Percentiles rank a stretch among this genome's conserved stretches.
Conservation (phyloP, 805 yeast species). For the Hanseniaspora vineae region DNA sequence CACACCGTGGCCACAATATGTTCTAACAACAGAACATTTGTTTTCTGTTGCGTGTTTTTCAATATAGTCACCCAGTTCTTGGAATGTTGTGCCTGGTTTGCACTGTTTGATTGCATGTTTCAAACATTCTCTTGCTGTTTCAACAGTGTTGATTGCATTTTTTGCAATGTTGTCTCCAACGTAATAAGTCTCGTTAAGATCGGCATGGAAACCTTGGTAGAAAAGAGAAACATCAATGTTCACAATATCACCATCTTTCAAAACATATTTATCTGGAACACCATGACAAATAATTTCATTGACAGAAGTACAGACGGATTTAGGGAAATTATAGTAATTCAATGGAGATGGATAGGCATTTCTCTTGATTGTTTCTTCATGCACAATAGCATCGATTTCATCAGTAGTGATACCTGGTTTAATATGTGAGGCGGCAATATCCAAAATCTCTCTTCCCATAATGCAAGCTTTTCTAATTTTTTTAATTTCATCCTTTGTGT, state of each 20-base stretch:
- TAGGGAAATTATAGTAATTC: slow-evolving; percentile 89
- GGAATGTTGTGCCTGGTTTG: slow-evolving; percentile 84
- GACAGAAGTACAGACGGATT: slow-evolving; percentile 82
- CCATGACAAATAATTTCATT: slow-evolving; percentile 97
- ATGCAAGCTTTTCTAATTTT: slow-evolving; percentile 64
- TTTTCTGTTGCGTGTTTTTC: slow-evolving; percentile 74
- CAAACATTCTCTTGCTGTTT: slow-evolving; percentile 78
- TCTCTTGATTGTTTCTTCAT: slow-evolving; percentile 77
- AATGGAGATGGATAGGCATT: slow-evolving; percentile 90
- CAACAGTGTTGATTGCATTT: slow-evolving; percentile 73
- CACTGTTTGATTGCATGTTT: slow-evolving; percentile 73
- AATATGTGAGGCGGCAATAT: slow-evolving; percentile 70
- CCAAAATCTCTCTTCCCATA: slow-evolving; percentile 79
- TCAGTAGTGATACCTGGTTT: slow-evolving; percentile 90
- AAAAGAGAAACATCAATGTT: slow-evolving; percentile 81
- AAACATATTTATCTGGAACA: slow-evolving; percentile 78
- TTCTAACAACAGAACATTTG: slow-evolving; percentile 74
- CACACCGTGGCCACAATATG: slow-evolving; percentile 91
- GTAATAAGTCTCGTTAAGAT: slow-evolving; percentile 91
- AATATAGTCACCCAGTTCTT: slow-evolving; percentile 76
- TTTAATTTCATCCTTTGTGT: slow-evolving; percentile 55
- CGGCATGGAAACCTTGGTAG: slow-evolving; percentile 85
- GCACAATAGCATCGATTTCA: slow-evolving; percentile 75
- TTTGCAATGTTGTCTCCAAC: slow-evolving; percentile 69
- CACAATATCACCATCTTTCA: slow-evolving; percentile 88